phyloP scores from a whole-genome alignment of 2,329 filamentous ascomycete species.

The Emericellopsis cladophorae region DNA sequence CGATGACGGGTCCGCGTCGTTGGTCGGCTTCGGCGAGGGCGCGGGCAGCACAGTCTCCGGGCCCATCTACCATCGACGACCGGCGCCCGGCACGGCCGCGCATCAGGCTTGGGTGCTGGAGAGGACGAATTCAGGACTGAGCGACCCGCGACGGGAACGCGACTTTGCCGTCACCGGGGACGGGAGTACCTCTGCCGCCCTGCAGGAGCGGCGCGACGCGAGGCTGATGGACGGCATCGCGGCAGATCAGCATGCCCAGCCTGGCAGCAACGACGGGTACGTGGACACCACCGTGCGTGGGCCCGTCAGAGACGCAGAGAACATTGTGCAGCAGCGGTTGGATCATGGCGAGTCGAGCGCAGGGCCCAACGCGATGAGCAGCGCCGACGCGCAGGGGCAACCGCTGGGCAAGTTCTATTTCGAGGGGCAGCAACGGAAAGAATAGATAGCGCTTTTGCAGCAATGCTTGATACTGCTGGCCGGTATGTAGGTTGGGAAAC shows the following conservation, averaged over 20 bases:
- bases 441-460: not conserved
- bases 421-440: conserved; percentile 24
- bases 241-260: conserved; percentile 37
- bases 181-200: conserved; percentile 30
- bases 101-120: conserved; percentile 30
- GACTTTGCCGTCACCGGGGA: conserved; percentile 16
- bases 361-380: conserved; percentile 25
- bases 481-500: too few species aligned
- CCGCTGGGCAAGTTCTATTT: conserved; percentile 47
- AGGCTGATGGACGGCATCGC: conserved; percentile 56
- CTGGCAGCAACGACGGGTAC: conserved; percentile 37
- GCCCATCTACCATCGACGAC: conserved; percentile 51
- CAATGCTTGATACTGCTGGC: not conserved
- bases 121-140: conserved; percentile 37
- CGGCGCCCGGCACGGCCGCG: conserved; percentile 24
- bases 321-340: conserved; percentile 42
- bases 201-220: conserved; percentile 44
- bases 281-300: conserved; percentile 53
- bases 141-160: conserved; percentile 27
- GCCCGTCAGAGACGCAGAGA: conserved; percentile 47
- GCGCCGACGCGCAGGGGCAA: conserved; percentile 28
- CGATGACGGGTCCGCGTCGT: conserved; percentile 59
- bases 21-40: conserved; percentile 89
- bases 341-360: conserved; percentile 33
- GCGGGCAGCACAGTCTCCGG: conserved; percentile 76